Percentiles rank a stretch among this genome's conserved stretches.
These are phyloP conservation scores for Xylaria venustula DNA, from an alignment of 495 filamentous ascomycete genomes.

Conservation along the genomic window DNA sequence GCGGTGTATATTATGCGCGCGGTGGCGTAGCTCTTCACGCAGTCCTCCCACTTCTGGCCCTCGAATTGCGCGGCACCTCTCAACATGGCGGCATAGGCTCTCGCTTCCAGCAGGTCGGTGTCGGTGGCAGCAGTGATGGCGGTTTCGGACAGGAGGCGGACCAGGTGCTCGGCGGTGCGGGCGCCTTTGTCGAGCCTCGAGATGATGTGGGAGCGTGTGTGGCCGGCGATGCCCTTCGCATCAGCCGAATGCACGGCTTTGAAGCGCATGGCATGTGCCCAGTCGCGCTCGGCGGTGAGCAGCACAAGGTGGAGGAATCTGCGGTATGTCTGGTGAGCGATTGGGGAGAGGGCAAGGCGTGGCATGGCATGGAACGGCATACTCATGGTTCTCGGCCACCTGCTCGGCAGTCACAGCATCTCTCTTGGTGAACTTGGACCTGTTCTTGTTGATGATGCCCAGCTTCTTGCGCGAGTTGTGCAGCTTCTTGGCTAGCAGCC, in stretches of 20 bases:
- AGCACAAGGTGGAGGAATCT: slow-evolving; percentile 81
- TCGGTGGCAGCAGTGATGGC: slow-evolving; percentile 60
- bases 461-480: slow-evolving; percentile 83
- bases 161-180: slow-evolving; percentile 65
- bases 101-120: slow-evolving; percentile 78
- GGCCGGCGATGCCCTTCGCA: slow-evolving; percentile 71
- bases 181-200: slow-evolving; percentile 81
- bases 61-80: slow-evolving; percentile 77
- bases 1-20: slow-evolving; percentile 80
- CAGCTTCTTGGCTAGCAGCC: slow-evolving; percentile 75
- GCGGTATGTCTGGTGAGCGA: slow-evolving; percentile 5
- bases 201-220: slow-evolving; percentile 80
- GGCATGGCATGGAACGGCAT: slow-evolving; percentile 27
- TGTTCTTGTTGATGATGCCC: slow-evolving; percentile 75
- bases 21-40: slow-evolving; percentile 70
- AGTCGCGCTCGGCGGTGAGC: slow-evolving; percentile 85
- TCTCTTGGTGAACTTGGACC: slow-evolving; percentile 78
- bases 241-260: slow-evolving; percentile 81
- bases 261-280: slow-evolving; percentile 95
- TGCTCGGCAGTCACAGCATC: slow-evolving; percentile 71
- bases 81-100: slow-evolving; percentile 75
- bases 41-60: slow-evolving; percentile 80
- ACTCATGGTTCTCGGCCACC: slow-evolving; percentile 76
- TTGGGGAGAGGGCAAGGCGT: background rate
- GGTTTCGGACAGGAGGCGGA: slow-evolving; percentile 60